phyloP scores from a whole-genome alignment of 345 rosid genomes.

The Erodium maritimum region DNA sequence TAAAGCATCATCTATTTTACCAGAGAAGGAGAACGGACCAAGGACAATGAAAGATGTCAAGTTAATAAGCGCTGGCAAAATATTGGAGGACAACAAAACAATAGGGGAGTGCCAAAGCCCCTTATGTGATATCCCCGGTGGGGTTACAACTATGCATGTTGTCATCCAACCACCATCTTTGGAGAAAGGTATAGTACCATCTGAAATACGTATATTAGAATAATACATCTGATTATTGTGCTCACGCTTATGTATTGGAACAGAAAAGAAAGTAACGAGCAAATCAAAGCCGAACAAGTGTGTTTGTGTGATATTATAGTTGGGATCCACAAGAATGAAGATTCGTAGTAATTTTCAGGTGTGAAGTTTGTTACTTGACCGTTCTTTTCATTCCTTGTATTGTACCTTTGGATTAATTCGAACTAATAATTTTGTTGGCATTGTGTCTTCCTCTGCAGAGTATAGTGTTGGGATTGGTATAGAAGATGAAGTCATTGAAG shows the following conservation, averaged over 20 bases:
- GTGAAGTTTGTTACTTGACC: not conserved
- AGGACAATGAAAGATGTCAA: slow-evolving; percentile 80
- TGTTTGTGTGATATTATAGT: slow-evolving; percentile 69
- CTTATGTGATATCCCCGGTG: slow-evolving; percentile 62
- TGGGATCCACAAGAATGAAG: slow-evolving; percentile 11
- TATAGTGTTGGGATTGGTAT: not conserved
- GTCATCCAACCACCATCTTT: slow-evolving; percentile 61
- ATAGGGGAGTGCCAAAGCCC: slow-evolving; percentile 77
- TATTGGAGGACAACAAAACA: slow-evolving; percentile 77
- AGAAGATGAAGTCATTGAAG: not conserved
- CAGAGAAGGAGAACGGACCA: slow-evolving; percentile 86
- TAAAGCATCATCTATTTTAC: slow-evolving; percentile 3
- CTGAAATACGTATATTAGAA: not conserved
- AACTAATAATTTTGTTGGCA: too few relatives aligned
- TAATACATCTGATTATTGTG: not conserved
- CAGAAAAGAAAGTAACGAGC: slow-evolving; percentile 57
- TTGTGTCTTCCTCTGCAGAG: not conserved
- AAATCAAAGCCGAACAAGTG: slow-evolving; percentile 68
- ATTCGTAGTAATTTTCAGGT: slow-evolving; percentile 6
- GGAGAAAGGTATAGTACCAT: slow-evolving; percentile 49
- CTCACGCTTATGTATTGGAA: slow-evolving; percentile 3
- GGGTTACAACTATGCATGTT: slow-evolving; percentile 95
- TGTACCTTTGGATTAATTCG: not conserved
- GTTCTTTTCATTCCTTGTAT: not conserved
- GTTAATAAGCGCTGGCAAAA: slow-evolving; percentile 85